Conservation (phyloP, 495 filamentous ascomycete genomes). For the Aspergillus homomorphus region DNA sequence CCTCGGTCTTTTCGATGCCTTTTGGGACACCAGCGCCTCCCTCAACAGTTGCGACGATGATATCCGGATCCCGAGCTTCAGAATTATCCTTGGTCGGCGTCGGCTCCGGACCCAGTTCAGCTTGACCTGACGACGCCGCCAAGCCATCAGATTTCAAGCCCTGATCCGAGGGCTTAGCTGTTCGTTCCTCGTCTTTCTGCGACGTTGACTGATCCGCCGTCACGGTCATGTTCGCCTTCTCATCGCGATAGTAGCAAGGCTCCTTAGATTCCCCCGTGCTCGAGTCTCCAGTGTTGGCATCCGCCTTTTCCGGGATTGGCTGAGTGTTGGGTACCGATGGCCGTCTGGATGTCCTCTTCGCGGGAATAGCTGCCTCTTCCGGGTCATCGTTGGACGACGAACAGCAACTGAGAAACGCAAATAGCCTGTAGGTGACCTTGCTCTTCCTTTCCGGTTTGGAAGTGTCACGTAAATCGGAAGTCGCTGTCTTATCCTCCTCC, state of each 20-base stretch:
- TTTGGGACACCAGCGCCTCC: constrained; percentile 1
- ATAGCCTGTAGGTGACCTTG: constrained; percentile 47
- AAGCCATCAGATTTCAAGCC: constrained; percentile 29
- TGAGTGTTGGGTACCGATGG: constrained; percentile 53
- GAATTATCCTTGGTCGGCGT: constrained; percentile 11
- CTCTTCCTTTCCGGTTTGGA: constrained; percentile 61
- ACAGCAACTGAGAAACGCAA: constrained; percentile 80
- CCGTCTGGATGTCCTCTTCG: constrained; percentile 62
- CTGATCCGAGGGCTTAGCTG: constrained; percentile 12
- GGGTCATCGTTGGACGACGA: constrained; percentile 60
- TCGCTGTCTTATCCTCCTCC: constrained; percentile 32
- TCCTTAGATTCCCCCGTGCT: constrained; percentile 58
- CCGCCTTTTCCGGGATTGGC: constrained; percentile 50
- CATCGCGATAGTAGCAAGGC: constrained; percentile 43
- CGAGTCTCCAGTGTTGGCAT: constrained; percentile 48
- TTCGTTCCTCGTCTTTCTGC: constrained; percentile 35
- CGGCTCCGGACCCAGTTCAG: constrained; percentile 14
- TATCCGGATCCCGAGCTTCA: constrained; percentile 5
- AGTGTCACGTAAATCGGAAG: constrained; percentile 30
- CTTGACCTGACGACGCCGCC: constrained; percentile 12
- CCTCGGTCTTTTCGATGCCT: constrained; percentile 10
- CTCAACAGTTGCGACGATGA: neutral
- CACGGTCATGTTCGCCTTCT: constrained; percentile 44
- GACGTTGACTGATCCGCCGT: constrained; percentile 33
- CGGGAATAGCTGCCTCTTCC: constrained; percentile 58